phyloP scores from a whole-genome alignment of 495 filamentous ascomycete genomes.

The Ramalina intermedia region DNA sequence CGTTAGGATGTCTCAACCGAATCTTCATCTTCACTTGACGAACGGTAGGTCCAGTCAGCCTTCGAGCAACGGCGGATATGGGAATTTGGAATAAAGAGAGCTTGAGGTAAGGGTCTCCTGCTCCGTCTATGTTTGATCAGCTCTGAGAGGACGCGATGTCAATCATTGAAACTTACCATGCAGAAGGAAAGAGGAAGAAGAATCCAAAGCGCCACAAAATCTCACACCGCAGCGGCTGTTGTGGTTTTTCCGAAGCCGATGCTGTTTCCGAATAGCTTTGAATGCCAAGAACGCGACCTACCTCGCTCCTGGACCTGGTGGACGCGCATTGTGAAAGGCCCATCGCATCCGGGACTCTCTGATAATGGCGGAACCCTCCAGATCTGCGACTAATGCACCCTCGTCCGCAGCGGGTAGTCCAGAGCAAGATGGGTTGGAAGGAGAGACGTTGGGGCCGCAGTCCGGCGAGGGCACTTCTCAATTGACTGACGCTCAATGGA shows the following conservation, averaged over 20 bases:
- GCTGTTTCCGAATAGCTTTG: too few relatives aligned
- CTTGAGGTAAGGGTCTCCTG: neutral
- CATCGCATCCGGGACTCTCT: too few relatives aligned
- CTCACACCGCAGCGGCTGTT: neutral
- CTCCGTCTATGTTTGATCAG: neutral
- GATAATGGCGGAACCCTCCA: too few relatives aligned
- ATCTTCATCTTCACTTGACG: slow-evolving; percentile 36
- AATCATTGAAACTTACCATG: neutral
- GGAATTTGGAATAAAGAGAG: too few relatives aligned
- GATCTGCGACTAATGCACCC: too few relatives aligned
- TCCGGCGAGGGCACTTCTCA: neutral
- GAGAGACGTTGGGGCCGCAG: neutral
- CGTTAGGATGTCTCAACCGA: slow-evolving; percentile 47
- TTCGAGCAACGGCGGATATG: neutral
- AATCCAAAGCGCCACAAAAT: neutral
- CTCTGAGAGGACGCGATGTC: neutral
- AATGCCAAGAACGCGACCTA: too few relatives aligned
- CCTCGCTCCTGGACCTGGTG: too few relatives aligned
- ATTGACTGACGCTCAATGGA: slow-evolving; percentile 43
- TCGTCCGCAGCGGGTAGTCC: neutral
- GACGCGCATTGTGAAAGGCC: too few relatives aligned
- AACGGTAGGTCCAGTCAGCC: neutral
- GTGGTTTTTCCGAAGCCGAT: too few relatives aligned
- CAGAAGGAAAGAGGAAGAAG: neutral
- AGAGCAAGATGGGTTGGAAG: neutral